phyloP scores from a whole-genome alignment of 2,329 filamentous ascomycete genomes.

The Byssothecium circinans region DNA sequence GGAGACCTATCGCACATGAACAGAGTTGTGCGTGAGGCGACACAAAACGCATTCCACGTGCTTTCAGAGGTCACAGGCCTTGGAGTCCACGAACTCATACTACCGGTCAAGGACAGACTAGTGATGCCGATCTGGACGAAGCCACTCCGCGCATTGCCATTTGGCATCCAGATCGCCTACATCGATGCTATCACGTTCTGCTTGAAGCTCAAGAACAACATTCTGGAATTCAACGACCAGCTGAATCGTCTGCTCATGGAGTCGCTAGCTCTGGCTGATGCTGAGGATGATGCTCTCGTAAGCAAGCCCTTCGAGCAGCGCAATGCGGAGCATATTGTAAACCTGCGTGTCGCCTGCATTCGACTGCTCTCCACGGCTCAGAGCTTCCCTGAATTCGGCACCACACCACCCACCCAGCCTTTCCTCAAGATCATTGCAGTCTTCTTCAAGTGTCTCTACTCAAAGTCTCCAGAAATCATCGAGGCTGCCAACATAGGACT shows the following conservation, averaged over 20 bases:
- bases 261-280: constrained; percentile 89
- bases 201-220: constrained; percentile 82
- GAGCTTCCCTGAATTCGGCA: constrained; percentile 87
- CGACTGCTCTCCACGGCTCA: constrained; percentile 91
- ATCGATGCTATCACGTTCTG: constrained; percentile 98
- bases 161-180: constrained; percentile 94
- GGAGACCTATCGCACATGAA: constrained; percentile 94
- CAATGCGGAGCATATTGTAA: constrained; percentile 93
- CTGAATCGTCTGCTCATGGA: constrained; percentile 90
- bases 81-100: constrained; percentile 84
- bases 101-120: constrained; percentile 85
- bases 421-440: constrained; percentile 76
- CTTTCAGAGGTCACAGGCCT: constrained; percentile 77
- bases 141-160: constrained; percentile 86
- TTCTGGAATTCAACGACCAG: constrained; percentile 89
- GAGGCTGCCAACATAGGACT: constrained; percentile 90
- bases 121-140: constrained; percentile 95
- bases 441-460: constrained; percentile 97
- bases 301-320: constrained; percentile 86
- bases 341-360: constrained; percentile 88
- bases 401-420: constrained; percentile 67
- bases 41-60: constrained; percentile 76
- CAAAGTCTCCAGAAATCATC: constrained; percentile 87
- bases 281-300: constrained; percentile 87
- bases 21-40: constrained; percentile 85